Percentiles rank a stretch among this genome's conserved stretches.
Evolutionary conservation across 2,329 filamentous ascomycete genomes (phyloP).

Genomic region (Dendryphion nanum): DNA sequence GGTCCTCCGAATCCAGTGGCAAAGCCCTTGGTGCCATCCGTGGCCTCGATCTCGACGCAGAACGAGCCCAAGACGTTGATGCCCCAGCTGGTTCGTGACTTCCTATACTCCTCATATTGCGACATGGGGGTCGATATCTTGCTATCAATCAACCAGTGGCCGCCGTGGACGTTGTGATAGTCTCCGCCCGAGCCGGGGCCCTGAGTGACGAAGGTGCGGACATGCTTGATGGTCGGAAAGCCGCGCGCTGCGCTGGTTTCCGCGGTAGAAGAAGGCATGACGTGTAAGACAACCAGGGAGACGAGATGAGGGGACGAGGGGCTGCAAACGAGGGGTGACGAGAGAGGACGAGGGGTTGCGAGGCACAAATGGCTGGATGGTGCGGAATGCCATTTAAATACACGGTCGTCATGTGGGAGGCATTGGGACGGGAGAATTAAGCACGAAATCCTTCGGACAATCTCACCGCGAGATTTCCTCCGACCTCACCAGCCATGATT

Average conservation of each 20-base stretch:
- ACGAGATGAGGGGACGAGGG: slow-evolving; percentile 2
- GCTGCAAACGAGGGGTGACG: slow-evolving; percentile 16
- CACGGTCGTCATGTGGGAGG: not conserved
- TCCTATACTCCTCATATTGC: slow-evolving; percentile 81
- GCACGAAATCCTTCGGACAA: slow-evolving; percentile 22
- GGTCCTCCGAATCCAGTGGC: slow-evolving; percentile 93
- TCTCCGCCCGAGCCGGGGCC: slow-evolving; percentile 67
- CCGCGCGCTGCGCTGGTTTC: slow-evolving; percentile 39
- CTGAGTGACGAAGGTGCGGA: slow-evolving; percentile 70
- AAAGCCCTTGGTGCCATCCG: slow-evolving; percentile 89
- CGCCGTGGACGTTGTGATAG: slow-evolving; percentile 85
- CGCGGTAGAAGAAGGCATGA: slow-evolving; percentile 29
- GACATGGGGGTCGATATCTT: slow-evolving; percentile 93
- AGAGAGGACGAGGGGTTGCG: slow-evolving; percentile 4
- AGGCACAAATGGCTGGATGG: slow-evolving; percentile 9
- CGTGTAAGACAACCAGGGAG: slow-evolving; percentile 9
- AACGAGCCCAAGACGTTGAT: slow-evolving; percentile 95
- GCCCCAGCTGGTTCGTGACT: slow-evolving; percentile 87
- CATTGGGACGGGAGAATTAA: too few species aligned
- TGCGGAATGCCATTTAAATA: slow-evolving; percentile 18
- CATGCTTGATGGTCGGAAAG: slow-evolving; percentile 74
- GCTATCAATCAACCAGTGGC: slow-evolving; percentile 80
- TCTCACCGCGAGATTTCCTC: slow-evolving; percentile 27
- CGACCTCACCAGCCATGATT: slow-evolving; percentile 13
- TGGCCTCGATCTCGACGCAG: slow-evolving; percentile 83